phyloP scores from a whole-genome alignment of 169 alveolate genomes.

The Toxoplasma gondii region DNA sequence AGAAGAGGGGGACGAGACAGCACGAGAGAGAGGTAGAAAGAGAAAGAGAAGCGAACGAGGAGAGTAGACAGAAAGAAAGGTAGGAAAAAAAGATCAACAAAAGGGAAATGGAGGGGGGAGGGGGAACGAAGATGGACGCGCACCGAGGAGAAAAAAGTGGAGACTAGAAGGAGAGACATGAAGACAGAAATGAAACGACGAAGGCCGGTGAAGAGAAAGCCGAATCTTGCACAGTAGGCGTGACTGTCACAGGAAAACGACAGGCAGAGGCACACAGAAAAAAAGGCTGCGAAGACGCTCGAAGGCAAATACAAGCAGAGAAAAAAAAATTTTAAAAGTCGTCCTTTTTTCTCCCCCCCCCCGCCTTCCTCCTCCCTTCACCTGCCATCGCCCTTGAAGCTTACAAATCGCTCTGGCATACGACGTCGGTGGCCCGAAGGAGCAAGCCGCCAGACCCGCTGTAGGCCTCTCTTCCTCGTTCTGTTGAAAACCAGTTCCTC shows the following conservation, averaged over 20 bases:
- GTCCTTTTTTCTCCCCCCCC: too few relatives aligned
- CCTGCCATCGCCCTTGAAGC: background rate
- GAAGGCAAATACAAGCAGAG: background rate
- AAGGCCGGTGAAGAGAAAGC: too few relatives aligned
- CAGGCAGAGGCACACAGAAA: background rate
- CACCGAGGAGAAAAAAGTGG: too few relatives aligned
- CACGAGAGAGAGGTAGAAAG: background rate
- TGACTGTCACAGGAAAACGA: background rate
- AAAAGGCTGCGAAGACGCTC: background rate
- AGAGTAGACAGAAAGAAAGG: background rate
- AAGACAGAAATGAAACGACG: too few relatives aligned
- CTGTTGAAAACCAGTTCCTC: background rate
- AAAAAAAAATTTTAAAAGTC: too few relatives aligned
- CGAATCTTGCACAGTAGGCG: too few relatives aligned
- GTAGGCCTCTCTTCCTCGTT: background rate
- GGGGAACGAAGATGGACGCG: too few relatives aligned
- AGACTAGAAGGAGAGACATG: too few relatives aligned
- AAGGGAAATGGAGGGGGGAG: too few relatives aligned
- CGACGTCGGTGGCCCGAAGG: background rate
- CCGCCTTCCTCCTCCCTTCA: background rate
- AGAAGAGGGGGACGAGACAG: background rate
- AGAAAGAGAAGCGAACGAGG: too few relatives aligned
- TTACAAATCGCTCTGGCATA: background rate
- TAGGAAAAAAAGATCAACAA: too few relatives aligned
- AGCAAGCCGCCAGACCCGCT: background rate